Base-by-base conservation (phyloP, 352 stramenopile genomes). In the Phytophthora citricola region DNA sequence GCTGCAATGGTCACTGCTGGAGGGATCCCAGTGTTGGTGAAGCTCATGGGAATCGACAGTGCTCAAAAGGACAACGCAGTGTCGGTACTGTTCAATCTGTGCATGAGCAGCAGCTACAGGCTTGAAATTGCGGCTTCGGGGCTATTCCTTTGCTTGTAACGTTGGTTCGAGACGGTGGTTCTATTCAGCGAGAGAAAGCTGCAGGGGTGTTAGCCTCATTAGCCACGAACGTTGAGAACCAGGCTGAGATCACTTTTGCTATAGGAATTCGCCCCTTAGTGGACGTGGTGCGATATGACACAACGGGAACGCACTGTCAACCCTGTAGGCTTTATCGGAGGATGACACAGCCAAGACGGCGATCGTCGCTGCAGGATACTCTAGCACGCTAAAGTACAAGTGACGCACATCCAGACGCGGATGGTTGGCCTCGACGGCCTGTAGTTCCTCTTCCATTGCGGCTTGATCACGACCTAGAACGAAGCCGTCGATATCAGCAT, bases 151-250 rank as follows among this genome's bases (percentile, higher is more conserved):
- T 27, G 8, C 22, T 65, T 15, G 29, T 71, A 10, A 36, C n/a
- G n/a, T 51, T 71, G 44, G 5, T 64, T 14, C 45, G 41, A 54
- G 24, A 31, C 3, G 57, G 63, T 12, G 46, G 44, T 32, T 45
- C 46, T 2, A 39, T 58, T 14, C 34, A 58, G 22, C 52, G 31
- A 43, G 50, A 67, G 26, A 68, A 67, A 38, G 63, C 57, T 11
- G 51, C 58, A 5, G 64, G 58, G n/a, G 40, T 63, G 11, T 40
- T 68, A 22, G 51, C 45, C 10, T 58, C 54, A 20, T 48, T 68
- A 41, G 54, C 64, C 12, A 60, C 29, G 8, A 46, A 55, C 41
- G 6, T 39, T 7, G 41, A 57, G 8, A 69, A 49, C 14, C 39
- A 50, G 22, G n/a, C 15, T 2, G 24, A 22, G 8, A 64, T 73